Conservation (phyloP, 305 asterid genomes). For the Galium porrigens region DNA sequence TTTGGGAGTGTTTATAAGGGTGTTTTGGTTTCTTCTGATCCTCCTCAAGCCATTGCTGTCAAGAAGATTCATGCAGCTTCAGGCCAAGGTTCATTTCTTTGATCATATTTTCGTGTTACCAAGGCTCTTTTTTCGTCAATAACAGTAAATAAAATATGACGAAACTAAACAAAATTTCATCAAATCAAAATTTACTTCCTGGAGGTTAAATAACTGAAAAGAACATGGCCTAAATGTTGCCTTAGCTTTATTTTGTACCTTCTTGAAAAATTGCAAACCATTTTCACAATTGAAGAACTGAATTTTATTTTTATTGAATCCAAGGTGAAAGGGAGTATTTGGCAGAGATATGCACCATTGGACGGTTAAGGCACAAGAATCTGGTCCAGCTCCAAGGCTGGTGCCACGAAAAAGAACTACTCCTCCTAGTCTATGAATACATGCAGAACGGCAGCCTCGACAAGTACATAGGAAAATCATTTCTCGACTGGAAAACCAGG, state of each 20-base stretch:
- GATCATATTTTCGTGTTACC: background rate
- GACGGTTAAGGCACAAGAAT: slow-evolving; percentile 45
- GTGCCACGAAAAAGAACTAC: slow-evolving; percentile 44
- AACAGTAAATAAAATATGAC: background rate
- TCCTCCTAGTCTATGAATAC: slow-evolving; percentile 41
- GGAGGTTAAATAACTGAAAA: background rate
- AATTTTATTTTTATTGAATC: background rate
- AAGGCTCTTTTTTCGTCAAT: background rate
- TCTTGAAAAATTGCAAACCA: no score
- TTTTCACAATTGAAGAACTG: background rate
- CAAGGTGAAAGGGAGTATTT: slow-evolving; percentile 45
- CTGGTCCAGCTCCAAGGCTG: slow-evolving; percentile 48
- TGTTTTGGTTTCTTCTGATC: slow-evolving; percentile 15
- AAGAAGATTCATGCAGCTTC: slow-evolving; percentile 50
- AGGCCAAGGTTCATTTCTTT: slow-evolving; percentile 31
- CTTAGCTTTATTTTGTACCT: no score
- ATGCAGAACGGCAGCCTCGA: slow-evolving; percentile 56
- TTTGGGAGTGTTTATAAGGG: slow-evolving; percentile 58
- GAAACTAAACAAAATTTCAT: background rate
- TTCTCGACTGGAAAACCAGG: slow-evolving; percentile 38
- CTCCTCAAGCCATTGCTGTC: slow-evolving; percentile 30
- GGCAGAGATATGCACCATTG: slow-evolving; percentile 56
- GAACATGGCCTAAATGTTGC: no score
- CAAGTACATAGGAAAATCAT: slow-evolving; percentile 31
- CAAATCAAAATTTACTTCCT: background rate